Percentiles rank a stretch among this genome's conserved stretches.
Evolutionary conservation across 306 rosid species (phyloP).

Genomic region (Quercus variabilis): DNA sequence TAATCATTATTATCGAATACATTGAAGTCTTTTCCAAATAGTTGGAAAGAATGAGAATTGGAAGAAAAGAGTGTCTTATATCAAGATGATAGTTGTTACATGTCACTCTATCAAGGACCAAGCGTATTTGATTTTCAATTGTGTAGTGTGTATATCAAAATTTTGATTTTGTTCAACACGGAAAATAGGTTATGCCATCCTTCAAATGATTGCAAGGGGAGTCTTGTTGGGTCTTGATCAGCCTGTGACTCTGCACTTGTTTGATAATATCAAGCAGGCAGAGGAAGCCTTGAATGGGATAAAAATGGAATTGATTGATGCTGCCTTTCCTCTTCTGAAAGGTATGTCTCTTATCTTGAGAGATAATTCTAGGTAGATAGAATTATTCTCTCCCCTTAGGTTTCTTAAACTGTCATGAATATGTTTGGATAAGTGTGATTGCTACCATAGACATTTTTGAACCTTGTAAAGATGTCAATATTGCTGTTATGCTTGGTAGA

Average conservation of each 20-base stretch:
- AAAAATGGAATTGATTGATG: constrained; percentile 66
- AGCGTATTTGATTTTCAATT: not conserved
- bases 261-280: constrained; percentile 53
- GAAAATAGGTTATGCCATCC: constrained; percentile 80
- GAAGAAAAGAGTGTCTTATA: not conserved
- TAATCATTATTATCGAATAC: too few species aligned
- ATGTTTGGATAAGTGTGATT: constrained; percentile 46
- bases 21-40: too few species aligned
- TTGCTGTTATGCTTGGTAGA: constrained; percentile 80
- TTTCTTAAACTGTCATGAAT: not conserved
- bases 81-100: not conserved
- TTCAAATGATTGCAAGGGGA: constrained; percentile 81
- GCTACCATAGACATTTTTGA: constrained; percentile 66
- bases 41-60: too few species aligned
- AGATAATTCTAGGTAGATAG: not conserved
- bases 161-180: constrained; percentile 38
- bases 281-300: constrained; percentile 64
- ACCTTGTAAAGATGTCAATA: constrained; percentile 62
- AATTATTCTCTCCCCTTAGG: not conserved
- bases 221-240: constrained; percentile 62
- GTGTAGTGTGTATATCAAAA: not conserved
- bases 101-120: not conserved
- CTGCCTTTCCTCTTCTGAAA: constrained; percentile 66
- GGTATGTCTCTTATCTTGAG: constrained; percentile 7
- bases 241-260: constrained; percentile 70